Evolutionary conservation across 192 early-diverging fungal genomes (phyloP), one percentile per base, ranked within the genome.

Genomic region (Piromyces finnis): DNA sequence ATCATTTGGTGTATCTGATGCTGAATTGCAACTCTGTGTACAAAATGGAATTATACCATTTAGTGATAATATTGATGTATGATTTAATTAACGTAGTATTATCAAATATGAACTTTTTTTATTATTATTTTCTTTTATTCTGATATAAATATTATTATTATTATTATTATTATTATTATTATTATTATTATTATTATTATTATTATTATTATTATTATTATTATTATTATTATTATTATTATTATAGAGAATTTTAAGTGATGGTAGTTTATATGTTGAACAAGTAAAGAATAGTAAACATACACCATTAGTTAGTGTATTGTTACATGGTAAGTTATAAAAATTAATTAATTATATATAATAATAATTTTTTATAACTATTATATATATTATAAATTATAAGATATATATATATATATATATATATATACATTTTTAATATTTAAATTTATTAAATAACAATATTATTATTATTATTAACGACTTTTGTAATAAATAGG

Each of bases 1-100:
- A 11, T 92, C 95, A 6, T 99, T 97, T 87, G 97, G 97, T 86
- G 93, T 97, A 13, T 90, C 94, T 26, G 95, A 98, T 35, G 90
- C 92, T 28, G 97, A 98, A 84, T 87, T 99, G 32, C 87, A 94
- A 81, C 92, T 92, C 77, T 96, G 94, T 80, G 89, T 93, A 27
- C 83, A 89, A 32, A 97, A 96, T 83, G 91, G 91, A 29, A 93
- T 99, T 78, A 94, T 99, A 81, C 89, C 93, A 78, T 99, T 92
- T 83, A 84, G 84, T 28, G 81, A 85, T 6, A 84, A 89, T 77
- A 84, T 94, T 51, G 87, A 91, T 79, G 89, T 87, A 80, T 89
- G 91, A 28, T 36, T 91, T 79, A 82, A 84, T 28, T 90, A 91
- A 79, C 89, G 87, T 18, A 83, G 5, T 32, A 32, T 32, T 32